These are phyloP conservation scores for Oxyria digyna DNA, from an alignment of 148 eudicot genomes.

Conservation along the genomic window DNA sequence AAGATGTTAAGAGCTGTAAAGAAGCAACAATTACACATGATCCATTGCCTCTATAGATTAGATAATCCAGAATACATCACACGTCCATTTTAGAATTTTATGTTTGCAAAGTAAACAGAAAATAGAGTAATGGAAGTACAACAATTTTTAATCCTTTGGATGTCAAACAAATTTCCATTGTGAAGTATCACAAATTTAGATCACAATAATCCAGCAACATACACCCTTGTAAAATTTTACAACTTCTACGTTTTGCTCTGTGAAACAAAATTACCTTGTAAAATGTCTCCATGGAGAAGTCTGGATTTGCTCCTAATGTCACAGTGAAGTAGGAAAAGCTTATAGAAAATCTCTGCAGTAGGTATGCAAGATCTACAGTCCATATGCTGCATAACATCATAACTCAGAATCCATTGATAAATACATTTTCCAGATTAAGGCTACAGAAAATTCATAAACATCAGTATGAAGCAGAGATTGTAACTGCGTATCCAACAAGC, in stretches of 20 bases:
- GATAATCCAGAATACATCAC: background rate
- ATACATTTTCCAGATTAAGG: background rate
- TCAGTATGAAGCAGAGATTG: background rate
- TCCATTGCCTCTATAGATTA: background rate
- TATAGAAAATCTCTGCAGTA: conserved; percentile 69
- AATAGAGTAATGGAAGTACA: background rate
- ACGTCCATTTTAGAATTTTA: background rate
- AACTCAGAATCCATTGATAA: background rate
- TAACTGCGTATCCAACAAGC: background rate
- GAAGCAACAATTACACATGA: background rate
- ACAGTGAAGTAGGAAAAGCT: conserved; percentile 88
- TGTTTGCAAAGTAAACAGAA: background rate
- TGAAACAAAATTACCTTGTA: no score
- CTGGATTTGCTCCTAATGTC: conserved; percentile 92
- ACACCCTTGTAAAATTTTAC: no score
- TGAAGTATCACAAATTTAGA: no score
- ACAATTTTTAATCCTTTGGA: no score
- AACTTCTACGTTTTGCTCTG: no score
- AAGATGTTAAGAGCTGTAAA: background rate
- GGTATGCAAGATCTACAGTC: conserved; percentile 96
- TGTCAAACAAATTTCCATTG: no score
- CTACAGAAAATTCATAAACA: background rate
- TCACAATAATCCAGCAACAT: no score
- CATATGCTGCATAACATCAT: conserved; percentile 57
- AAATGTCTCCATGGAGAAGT: conserved; percentile 70